Conservation (phyloP, 2,329 filamentous ascomycete species). For the Ascochyta viciae-villosae region DNA sequence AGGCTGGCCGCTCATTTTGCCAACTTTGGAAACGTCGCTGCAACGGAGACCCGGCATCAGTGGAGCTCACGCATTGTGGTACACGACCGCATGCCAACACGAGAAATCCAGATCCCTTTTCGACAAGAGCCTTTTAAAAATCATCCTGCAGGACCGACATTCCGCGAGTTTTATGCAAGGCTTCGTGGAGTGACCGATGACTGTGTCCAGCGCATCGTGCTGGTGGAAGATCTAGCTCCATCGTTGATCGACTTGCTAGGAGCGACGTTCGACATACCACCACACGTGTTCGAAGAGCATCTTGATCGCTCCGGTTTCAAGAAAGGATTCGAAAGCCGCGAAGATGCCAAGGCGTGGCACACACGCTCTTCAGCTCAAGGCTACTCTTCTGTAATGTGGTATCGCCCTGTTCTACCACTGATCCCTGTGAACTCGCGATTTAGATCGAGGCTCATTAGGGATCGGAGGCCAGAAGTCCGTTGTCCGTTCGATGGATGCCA, state of each 20-base stretch:
- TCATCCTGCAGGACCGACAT: neutral
- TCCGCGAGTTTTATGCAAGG: neutral
- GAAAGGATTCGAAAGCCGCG: neutral
- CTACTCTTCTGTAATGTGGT: neutral
- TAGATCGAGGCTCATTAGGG: neutral
- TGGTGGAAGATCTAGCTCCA: conserved; percentile 24
- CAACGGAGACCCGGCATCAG: neutral
- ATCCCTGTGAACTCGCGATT: neutral
- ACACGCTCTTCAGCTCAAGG: neutral
- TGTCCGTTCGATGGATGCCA: neutral
- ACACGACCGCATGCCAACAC: neutral
- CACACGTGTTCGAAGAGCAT: conserved; percentile 26
- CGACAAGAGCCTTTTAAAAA: neutral
- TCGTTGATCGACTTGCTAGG: conserved; percentile 20
- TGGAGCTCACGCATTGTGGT: neutral
- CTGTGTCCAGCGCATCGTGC: neutral
- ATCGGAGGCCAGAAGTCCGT: neutral
- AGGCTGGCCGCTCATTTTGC: neutral
- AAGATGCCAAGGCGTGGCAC: neutral
- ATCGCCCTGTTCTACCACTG: neutral
- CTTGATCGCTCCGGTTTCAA: conserved; percentile 20
- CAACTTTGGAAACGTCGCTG: neutral
- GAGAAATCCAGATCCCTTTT: neutral
- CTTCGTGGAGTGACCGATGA: neutral
- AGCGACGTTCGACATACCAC: conserved; percentile 24